Base-by-base conservation (phyloP, 2,329 filamentous ascomycete genomes). In the Tolypocladium cylindrosporum region DNA sequence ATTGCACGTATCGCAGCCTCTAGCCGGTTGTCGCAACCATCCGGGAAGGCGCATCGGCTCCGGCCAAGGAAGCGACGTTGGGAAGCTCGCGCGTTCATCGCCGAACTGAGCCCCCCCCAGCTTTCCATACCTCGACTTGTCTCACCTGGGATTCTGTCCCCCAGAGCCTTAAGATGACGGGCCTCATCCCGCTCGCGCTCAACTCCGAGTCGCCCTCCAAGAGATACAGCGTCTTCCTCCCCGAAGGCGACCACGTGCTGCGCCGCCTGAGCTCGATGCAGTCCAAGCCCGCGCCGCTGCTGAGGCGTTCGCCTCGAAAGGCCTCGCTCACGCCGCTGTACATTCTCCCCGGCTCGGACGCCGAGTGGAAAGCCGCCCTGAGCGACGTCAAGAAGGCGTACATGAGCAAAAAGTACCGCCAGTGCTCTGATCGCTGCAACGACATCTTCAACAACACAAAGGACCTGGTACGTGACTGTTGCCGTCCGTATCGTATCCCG, bases 351-450 rank as follows among this genome's bases (percentile, higher is more conserved):
- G 74, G 72, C 58, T 80, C 76, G 0, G 60, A 72, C 1, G 64
- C 69, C 4, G 80, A 84, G 53, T 85, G 82, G 82, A 77, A 72
- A 61, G 73, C 70, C 55, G 70, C 77, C 7, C 73, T 85, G 56
- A 67, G 71, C 27, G 79, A 83, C 42, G 74, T 84, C 61, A 85
- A 84, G 74, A 71, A 72, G 54, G 77, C 80, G 59, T 82, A 82
- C 61, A 62, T 78, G 24, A 74, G 74, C 63, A 74, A 74, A 58
- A 74, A 76, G 58, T 83, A 81, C 63, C 76, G 79, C 11, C 75
- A 77, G 9, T 85, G 82, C 68, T 78, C 77, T 43, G 70, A 76
- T 36, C 72, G 77, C 51, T 85, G 82, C 66, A 73, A 71, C 54
- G 79, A 83, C 64, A 76, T 84, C 42, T 66, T 85, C 40, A 75